Evolutionary conservation across 2,329 filamentous ascomycete genomes (phyloP).

Genomic region (Phoma sp.): DNA sequence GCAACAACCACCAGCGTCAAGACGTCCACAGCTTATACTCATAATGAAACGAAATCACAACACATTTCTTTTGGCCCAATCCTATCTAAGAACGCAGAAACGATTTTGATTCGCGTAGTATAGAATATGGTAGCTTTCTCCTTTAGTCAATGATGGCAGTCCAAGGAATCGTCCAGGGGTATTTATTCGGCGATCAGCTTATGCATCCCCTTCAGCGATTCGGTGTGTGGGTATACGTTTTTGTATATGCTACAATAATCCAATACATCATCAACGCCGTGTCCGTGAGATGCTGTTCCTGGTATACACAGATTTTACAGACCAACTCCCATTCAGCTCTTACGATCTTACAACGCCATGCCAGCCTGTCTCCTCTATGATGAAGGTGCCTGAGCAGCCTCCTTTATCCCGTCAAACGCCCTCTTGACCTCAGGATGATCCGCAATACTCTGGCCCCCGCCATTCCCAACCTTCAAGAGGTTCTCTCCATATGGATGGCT

Average conservation of each 20-base stretch:
- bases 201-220: not conserved
- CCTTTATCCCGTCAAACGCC: slow-evolving; percentile 38
- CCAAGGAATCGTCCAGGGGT: too few species aligned
- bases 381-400: slow-evolving; percentile 19
- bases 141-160: too few species aligned
- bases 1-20: too few species aligned
- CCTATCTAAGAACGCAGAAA: too few species aligned
- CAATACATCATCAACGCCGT: slow-evolving; percentile 12
- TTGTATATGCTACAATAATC: slow-evolving; percentile 9
- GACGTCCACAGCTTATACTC: not conserved
- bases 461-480: slow-evolving; percentile 70
- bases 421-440: slow-evolving; percentile 48
- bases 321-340: not conserved
- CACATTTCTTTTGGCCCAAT: too few species aligned
- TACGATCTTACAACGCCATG: not conserved
- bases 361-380: slow-evolving; percentile 22
- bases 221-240: not conserved
- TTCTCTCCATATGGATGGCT: slow-evolving; percentile 93
- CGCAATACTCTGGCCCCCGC: slow-evolving; percentile 42
- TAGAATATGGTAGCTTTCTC: too few species aligned
- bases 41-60: not conserved
- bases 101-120: too few species aligned
- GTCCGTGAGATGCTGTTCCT: slow-evolving; percentile 7
- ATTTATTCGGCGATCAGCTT: not conserved
- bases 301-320: slow-evolving; percentile 18